These are phyloP conservation scores for Mytilinidion resinicola DNA, from an alignment of 495 filamentous ascomycete species.

Conservation along the genomic window DNA sequence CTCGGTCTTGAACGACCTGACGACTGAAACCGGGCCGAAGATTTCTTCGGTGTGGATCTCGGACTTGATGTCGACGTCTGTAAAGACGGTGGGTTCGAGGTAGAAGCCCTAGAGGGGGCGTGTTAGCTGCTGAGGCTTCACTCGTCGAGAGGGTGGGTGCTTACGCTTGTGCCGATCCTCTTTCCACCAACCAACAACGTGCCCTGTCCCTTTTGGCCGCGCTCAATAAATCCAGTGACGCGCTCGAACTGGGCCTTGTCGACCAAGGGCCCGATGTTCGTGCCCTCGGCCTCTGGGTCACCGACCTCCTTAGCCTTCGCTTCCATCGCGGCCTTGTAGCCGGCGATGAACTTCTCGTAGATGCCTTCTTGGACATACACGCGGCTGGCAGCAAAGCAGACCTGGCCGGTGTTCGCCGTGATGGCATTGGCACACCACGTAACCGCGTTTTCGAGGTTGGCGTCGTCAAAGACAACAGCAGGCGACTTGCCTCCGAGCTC, in stretches of 20 bases:
- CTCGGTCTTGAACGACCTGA: conserved; percentile 46
- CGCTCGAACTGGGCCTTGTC: conserved; percentile 34
- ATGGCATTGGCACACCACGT: conserved; percentile 41
- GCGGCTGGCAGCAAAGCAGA: conserved; percentile 46
- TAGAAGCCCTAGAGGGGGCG: conserved; percentile 35
- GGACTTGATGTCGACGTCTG: conserved; percentile 33
- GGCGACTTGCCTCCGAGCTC: conserved; percentile 46
- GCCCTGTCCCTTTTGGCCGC: conserved; percentile 21
- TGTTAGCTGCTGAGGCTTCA: neutral
- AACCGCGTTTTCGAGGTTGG: conserved; percentile 41
- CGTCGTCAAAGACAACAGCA: conserved; percentile 42
- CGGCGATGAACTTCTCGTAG: conserved; percentile 48
- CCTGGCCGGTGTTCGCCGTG: conserved; percentile 48
- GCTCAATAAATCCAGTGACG: conserved; percentile 30
- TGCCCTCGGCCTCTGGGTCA: conserved; percentile 25
- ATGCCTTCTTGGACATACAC: conserved; percentile 52
- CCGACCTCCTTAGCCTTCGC: conserved; percentile 31
- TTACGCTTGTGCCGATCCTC: conserved; percentile 21
- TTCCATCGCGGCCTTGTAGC: conserved; percentile 30
- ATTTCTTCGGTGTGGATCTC: conserved; percentile 46
- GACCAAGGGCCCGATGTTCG: conserved; percentile 27
- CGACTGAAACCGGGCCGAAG: conserved; percentile 46
- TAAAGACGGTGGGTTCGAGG: conserved; percentile 44
- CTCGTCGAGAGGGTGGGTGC: neutral
- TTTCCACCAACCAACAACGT: conserved; percentile 23